These are phyloP conservation scores for Suillus cothurnatus DNA, from an alignment of 768 basidiomycete species.

Conservation along the genomic window DNA sequence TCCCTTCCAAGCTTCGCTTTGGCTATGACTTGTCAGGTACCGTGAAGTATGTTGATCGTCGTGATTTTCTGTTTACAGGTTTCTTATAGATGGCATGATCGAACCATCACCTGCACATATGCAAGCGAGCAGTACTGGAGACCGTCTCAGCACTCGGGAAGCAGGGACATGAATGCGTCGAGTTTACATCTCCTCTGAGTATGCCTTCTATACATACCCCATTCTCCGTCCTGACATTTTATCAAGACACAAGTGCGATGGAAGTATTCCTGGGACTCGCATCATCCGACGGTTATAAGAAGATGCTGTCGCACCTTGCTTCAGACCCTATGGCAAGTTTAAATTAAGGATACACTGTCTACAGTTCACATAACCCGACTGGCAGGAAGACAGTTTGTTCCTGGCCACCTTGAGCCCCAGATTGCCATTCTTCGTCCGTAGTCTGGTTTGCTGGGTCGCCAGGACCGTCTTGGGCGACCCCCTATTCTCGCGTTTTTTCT, in stretches of 20 bases:
- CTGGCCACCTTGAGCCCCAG: conserved; percentile 51
- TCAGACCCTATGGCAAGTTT: conserved; percentile 63
- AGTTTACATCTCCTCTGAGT: conserved; percentile 62
- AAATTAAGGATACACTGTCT: conserved; percentile 1
- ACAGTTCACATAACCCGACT: background rate
- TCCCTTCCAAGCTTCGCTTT: conserved; percentile 64
- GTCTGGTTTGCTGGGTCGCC: conserved; percentile 44
- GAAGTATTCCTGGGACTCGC: conserved; percentile 64
- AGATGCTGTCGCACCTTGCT: conserved; percentile 62
- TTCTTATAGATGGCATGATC: conserved; percentile 52
- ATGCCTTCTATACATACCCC: conserved; percentile 25
- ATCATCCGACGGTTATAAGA: conserved; percentile 75
- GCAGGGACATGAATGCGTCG: conserved; percentile 80
- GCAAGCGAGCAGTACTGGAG: conserved; percentile 72
- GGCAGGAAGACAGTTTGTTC: conserved; percentile 53
- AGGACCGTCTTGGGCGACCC: conserved; percentile 47
- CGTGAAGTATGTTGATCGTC: conserved; percentile 19
- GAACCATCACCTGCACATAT: conserved; percentile 74
- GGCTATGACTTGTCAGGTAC: conserved; percentile 72
- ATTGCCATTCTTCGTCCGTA: conserved; percentile 49
- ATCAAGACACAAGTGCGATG: conserved; percentile 49
- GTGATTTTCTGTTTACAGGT: conserved; percentile 21
- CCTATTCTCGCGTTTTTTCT: conserved; percentile 45
- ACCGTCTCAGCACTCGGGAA: conserved; percentile 64
- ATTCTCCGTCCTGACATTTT: conserved; percentile 1